Base-by-base conservation (phyloP, 1,139 yeast genomes). In the Geotrichum klebahnii region DNA sequence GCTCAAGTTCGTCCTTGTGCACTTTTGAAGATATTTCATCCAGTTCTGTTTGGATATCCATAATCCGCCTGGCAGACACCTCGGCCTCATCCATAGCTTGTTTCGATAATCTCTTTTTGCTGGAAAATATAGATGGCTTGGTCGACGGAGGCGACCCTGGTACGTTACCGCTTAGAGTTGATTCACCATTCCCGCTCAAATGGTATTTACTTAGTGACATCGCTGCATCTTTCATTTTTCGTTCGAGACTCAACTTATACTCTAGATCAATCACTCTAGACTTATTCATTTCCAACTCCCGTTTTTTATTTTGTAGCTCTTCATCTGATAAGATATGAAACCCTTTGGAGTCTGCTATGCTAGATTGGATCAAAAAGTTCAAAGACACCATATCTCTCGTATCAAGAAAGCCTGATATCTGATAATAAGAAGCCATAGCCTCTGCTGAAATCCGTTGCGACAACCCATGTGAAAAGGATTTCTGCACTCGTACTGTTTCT, bases 171-270 rank as follows among this genome's bases (percentile, higher is more conserved):
- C 41, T 37, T 24, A 9, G 31, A 24, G 16, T 22, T 10, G 10
- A 6, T 26, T 10, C 9, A 26, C 29, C 29, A 26, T n/a, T n/a
- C n/a, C n/a, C n/a, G n/a, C 29, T 26, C 29, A 26, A 26, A 46
- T 62, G 65, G 16, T 67, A 59, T 33, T 59, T 58, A 28, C 65
- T 60, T 24, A 68, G 52, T 12, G 65, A 57, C 33, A 57, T 46
- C 6, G 72, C 70, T 1, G 72, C 72, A 43, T 68, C 69, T 19
- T 64, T 57, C 55, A 68, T 58, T 52, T 67, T 68, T 17, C 42
- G 37, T 55, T 68, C 69, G 52, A 67, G 59, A 12, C 57, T 60
- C 22, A 67, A 55, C 51, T 66, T 63, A 47, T 59, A 60, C 28
- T 52, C 48, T 24, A 64, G 40, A 33, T 67, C 70, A 14, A 46